Conservation (phyloP, 2,329 filamentous ascomycete genomes). For the Epichloe brachyelytri region DNA sequence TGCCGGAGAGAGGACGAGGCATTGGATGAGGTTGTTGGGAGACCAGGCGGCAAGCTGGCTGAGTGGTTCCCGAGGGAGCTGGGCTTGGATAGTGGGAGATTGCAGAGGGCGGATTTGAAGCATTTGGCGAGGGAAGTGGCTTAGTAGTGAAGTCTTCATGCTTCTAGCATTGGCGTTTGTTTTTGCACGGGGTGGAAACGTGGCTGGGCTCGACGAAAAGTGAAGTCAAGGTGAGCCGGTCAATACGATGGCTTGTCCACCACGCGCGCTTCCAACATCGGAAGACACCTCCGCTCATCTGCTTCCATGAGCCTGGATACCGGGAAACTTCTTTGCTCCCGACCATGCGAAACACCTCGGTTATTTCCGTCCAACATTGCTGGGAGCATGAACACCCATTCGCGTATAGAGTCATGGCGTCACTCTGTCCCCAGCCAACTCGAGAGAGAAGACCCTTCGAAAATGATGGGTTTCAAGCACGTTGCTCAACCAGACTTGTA, state of each 20-base stretch:
- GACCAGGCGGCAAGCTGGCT: slow-evolving; percentile 21
- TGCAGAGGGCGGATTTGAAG: slow-evolving; percentile 23
- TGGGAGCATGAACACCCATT: background rate
- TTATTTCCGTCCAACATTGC: too few relatives aligned
- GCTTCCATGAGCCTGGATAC: too few relatives aligned
- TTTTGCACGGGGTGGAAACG: background rate
- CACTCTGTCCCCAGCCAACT: slow-evolving; percentile 21
- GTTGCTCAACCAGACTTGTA: slow-evolving; percentile 19
- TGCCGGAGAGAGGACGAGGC: slow-evolving; percentile 21
- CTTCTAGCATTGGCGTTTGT: too few relatives aligned
- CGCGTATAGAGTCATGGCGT: slow-evolving; percentile 21
- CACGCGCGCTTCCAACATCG: background rate
- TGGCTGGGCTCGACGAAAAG: background rate
- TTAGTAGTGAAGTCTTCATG: too few relatives aligned
- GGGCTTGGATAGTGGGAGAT: slow-evolving; percentile 17
- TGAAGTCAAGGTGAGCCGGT: background rate
- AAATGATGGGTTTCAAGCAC: slow-evolving; percentile 19
- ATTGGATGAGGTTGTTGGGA: slow-evolving; percentile 17
- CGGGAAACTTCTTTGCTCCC: too few relatives aligned
- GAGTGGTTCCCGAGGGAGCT: slow-evolving; percentile 29
- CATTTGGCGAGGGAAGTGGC: slow-evolving; percentile 9
- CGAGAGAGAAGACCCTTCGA: slow-evolving; percentile 24
- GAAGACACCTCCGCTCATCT: too few relatives aligned
- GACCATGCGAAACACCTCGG: too few relatives aligned
- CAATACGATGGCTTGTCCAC: background rate